These are phyloP conservation scores for Aspergillus quadricinctus DNA, from an alignment of 2,329 filamentous ascomycete genomes.

Conservation along the genomic window DNA sequence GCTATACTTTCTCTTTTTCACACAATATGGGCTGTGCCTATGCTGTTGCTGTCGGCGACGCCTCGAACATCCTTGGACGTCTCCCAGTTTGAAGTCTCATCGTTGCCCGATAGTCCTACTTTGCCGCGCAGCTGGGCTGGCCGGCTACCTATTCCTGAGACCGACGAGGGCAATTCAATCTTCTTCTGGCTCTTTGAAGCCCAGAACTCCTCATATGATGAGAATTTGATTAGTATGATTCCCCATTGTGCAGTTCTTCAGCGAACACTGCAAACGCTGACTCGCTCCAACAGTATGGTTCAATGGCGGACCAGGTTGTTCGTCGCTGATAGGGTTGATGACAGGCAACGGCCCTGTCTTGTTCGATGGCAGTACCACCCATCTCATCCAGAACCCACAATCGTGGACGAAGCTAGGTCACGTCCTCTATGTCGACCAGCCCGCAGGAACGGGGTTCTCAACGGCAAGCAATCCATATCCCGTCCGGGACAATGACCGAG, in stretches of 20 bases:
- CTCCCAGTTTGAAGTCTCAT: constrained; percentile 25
- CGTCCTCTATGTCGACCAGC: constrained; percentile 36
- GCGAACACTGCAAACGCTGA: not conserved
- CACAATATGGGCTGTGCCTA: constrained; percentile 13
- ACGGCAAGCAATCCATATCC: constrained; percentile 28
- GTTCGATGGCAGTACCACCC: constrained; percentile 18
- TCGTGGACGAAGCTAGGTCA: constrained; percentile 31
- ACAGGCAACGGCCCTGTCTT: constrained; percentile 12
- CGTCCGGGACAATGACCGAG: constrained; percentile 21
- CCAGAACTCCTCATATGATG: constrained; percentile 25
- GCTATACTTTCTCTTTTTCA: constrained; percentile 19
- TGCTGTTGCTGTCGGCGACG: constrained; percentile 5
- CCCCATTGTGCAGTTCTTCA: not conserved
- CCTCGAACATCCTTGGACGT: constrained; percentile 3
- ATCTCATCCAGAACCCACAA: constrained; percentile 19
- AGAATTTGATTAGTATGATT: constrained; percentile 32
- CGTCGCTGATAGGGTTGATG: constrained; percentile 28
- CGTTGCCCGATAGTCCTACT: constrained; percentile 24
- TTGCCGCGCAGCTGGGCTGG: constrained; percentile 34
- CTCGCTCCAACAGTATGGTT: constrained; percentile 30
- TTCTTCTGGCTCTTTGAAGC: constrained; percentile 38
- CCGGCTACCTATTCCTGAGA: constrained; percentile 26
- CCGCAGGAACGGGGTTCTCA: constrained; percentile 33
- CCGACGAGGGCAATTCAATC: constrained; percentile 24
- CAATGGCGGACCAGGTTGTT: constrained; percentile 35